Base-by-base conservation (phyloP, 805 yeast species). In the Metschnikowia henanensis region DNA sequence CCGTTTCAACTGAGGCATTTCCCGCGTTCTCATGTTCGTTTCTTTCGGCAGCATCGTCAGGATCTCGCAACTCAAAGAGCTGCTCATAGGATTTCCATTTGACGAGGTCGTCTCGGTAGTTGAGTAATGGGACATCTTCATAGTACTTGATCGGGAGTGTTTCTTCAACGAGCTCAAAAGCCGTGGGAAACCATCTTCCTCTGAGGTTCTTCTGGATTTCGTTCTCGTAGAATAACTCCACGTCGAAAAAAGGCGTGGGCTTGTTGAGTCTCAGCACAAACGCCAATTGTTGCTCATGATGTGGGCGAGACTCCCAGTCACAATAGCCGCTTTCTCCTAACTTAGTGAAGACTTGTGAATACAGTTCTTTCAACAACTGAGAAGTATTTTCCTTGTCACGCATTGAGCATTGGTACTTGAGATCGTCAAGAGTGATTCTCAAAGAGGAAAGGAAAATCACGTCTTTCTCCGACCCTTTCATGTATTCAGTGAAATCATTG, bases 361-460 rank as follows among this genome's bases (percentile, higher is more conserved):
- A 53, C 51, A 50, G 53, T 29, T 49, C 52, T 21, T 41, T 41
- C 9, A 53, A 41, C 8, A 53, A 19, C 25, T 47, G 50, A 8
- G 56, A 49, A 7, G 58, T 43, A 18, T 51, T 45, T 9, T 43
- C 20, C 18, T 46, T 51, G 6, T 72, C 70, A 35, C 72, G 60
- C 2, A 60, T 31, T n/a, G 64, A 62, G 41, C 87, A 66, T 45
- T 81, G 83, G 46, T 56, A 73, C 21, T 57, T 61, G 7, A 82
- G 73, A 52, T 87, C 95, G 23, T 73, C 72, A 63, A 84, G 73
- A 10, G 89, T 67, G 30, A 75, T 77, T 38, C 68, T 72, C 6
- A 70, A 53, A 0, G 90, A 81, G 0, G 81, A 68, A 12, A 68
- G 57, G 32, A 74, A 60, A 20, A 65, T 70, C 17, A 56, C 54